These are phyloP conservation scores for Monilinia laxa DNA, from an alignment of 2,329 filamentous ascomycete genomes.

Conservation along the genomic window DNA sequence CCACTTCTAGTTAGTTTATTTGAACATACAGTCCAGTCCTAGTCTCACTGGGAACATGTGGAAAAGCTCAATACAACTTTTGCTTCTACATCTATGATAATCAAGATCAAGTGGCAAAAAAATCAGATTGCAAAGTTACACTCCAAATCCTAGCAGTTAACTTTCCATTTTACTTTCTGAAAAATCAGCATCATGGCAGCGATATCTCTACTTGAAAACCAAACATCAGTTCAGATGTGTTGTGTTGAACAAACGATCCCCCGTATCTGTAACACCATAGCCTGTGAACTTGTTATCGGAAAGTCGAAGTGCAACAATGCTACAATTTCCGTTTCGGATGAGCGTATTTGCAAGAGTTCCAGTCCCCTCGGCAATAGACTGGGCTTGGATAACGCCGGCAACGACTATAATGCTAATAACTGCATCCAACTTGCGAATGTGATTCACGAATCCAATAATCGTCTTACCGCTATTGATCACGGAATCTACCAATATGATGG, in stretches of 20 bases:
- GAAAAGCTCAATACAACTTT: too few relatives aligned
- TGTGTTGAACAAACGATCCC: constrained; percentile 58
- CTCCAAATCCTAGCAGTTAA: neutral
- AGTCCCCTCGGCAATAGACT: constrained; percentile 28
- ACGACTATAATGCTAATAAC: constrained; percentile 53
- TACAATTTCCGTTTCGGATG: constrained; percentile 35
- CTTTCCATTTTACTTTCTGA: neutral
- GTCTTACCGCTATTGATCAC: constrained; percentile 59
- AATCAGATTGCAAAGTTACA: neutral
- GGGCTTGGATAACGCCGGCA: constrained; percentile 54
- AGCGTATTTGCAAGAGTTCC: constrained; percentile 23
- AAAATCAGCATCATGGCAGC: neutral
- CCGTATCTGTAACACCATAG: constrained; percentile 54
- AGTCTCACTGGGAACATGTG: too few relatives aligned
- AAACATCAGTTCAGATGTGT: constrained; percentile 40
- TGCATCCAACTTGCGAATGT: constrained; percentile 45
- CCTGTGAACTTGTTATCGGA: constrained; percentile 59
- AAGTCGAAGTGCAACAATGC: constrained; percentile 50
- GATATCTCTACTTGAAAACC: neutral
- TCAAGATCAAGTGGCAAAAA: neutral
- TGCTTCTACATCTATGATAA: neutral
- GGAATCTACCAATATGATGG: constrained; percentile 57
- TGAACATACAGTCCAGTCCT: too few relatives aligned
- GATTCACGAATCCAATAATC: constrained; percentile 49
- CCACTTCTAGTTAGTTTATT: too few relatives aligned